phyloP scores from a whole-genome alignment of 2,329 filamentous ascomycete genomes.

The Neofusicoccum kwambonambiense region DNA sequence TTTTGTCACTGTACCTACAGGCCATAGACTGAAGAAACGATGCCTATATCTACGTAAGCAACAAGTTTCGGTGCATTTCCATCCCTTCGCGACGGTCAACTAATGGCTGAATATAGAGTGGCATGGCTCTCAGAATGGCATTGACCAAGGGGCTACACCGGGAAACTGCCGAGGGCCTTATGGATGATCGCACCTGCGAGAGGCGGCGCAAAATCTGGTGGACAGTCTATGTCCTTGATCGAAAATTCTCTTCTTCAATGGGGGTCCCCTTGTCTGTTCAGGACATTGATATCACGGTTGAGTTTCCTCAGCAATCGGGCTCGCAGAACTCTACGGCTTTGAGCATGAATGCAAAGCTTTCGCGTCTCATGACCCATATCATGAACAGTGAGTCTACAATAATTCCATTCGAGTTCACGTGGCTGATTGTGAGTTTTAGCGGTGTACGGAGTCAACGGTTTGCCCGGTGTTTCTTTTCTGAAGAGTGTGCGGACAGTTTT shows the following conservation, averaged over 20 bases:
- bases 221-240: constrained; percentile 51
- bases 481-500: constrained; percentile 24
- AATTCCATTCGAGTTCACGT: not conserved
- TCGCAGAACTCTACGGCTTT: not conserved
- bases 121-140: constrained; percentile 48
- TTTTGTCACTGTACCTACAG: not conserved
- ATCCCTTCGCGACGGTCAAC: no score
- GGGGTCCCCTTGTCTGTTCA: constrained; percentile 46
- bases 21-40: not conserved
- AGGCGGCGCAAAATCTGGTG: constrained; percentile 50
- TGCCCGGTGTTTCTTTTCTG: constrained; percentile 22
- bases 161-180: constrained; percentile 41
- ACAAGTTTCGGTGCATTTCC: no score
- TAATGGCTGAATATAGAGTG: constrained; percentile 33
- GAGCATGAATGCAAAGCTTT: not conserved
- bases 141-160: constrained; percentile 50
- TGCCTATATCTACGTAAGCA: not conserved
- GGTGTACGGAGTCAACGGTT: constrained; percentile 23
- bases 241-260: constrained; percentile 51
- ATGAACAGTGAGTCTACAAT: not conserved
- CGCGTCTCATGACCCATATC: not conserved
- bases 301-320: not conserved
- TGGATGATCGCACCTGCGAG: constrained; percentile 39
- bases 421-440: constrained; percentile 11
- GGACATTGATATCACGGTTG: constrained; percentile 46